Conservation (phyloP, 1,284 basidiomycete genomes). For the Sparassis latifolia region DNA sequence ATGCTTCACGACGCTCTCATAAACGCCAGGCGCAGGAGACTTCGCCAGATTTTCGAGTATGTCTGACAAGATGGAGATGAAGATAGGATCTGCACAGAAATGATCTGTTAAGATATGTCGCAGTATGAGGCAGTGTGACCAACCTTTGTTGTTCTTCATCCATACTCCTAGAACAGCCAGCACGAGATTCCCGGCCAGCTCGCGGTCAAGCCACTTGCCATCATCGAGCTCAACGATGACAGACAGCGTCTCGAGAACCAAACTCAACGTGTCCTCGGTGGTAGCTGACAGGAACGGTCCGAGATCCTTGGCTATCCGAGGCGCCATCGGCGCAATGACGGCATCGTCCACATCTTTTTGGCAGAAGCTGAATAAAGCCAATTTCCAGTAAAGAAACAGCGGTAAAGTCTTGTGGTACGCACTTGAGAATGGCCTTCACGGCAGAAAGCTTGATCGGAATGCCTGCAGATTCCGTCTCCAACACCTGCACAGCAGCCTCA, state of each 20-base stretch:
- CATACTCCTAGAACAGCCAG: conserved; percentile 71
- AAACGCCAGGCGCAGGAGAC: conserved; percentile 51
- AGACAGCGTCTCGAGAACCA: conserved; percentile 83
- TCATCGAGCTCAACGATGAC: conserved; percentile 73
- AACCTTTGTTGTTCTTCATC: conserved; percentile 80
- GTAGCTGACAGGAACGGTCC: conserved; percentile 79
- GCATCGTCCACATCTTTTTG: conserved; percentile 48
- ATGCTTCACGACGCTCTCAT: conserved; percentile 65
- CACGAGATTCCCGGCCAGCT: conserved; percentile 60
- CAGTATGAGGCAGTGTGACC: background rate
- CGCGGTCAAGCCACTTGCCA: conserved; percentile 60
- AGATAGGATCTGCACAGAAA: conserved; percentile 68
- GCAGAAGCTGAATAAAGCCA: conserved; percentile 50
- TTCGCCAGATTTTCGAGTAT: conserved; percentile 69
- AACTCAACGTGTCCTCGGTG: conserved; percentile 84
- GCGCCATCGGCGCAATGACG: conserved; percentile 57
- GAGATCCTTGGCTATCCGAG: conserved; percentile 76
- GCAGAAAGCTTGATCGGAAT: conserved; percentile 92
- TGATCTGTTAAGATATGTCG: background rate
- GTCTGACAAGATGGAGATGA: conserved; percentile 82
- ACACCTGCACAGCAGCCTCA: conserved; percentile 76
- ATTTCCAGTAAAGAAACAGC: background rate
- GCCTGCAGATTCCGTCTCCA: conserved; percentile 67
- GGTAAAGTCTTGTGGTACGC: conserved; percentile 16
- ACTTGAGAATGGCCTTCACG: conserved; percentile 90